Evolutionary conservation across 2,329 filamentous ascomycete genomes (phyloP).

Genomic region (Trichoderma sp.): DNA sequence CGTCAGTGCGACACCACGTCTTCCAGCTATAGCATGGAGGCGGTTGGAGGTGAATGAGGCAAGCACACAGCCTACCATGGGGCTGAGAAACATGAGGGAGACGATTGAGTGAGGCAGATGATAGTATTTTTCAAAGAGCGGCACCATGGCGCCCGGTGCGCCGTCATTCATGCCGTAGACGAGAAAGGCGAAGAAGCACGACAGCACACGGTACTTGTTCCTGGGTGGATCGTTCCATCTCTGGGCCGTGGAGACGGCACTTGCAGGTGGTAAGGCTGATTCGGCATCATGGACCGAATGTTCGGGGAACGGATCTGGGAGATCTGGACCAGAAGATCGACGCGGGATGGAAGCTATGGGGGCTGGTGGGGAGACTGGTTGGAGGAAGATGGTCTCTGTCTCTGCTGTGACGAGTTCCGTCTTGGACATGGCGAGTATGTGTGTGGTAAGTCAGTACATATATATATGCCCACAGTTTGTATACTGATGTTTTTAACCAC

Average conservation of each 20-base stretch:
- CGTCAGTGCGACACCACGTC: constrained; percentile 59
- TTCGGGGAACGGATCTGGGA: not conserved
- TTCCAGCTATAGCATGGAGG: constrained; percentile 40
- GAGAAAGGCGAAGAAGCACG: constrained; percentile 16
- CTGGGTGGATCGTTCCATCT: constrained; percentile 18
- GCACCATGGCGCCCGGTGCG: constrained; percentile 14
- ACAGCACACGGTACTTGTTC: constrained; percentile 13
- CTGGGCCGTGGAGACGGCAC: constrained; percentile 10
- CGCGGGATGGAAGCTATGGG: constrained; percentile 7
- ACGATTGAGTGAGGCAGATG: constrained; percentile 41
- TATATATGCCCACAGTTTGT: not conserved
- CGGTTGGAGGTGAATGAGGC: constrained; percentile 39
- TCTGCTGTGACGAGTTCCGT: not conserved
- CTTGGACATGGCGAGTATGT: not conserved
- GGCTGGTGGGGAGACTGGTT: not conserved
- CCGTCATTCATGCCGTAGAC: constrained; percentile 19
- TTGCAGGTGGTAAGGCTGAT: constrained; percentile 4
- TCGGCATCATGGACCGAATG: constrained; percentile 10
- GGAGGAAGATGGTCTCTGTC: constrained; percentile 7
- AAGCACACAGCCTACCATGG: constrained; percentile 42
- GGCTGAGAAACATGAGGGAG: constrained; percentile 43
- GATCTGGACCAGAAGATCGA: not conserved
- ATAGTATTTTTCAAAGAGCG: constrained; percentile 35
- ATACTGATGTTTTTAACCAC: not conserved
- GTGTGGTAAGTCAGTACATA: not conserved